Base-by-base conservation (phyloP, 352 stramenopile species). In the Elongisporangium anandrum region DNA sequence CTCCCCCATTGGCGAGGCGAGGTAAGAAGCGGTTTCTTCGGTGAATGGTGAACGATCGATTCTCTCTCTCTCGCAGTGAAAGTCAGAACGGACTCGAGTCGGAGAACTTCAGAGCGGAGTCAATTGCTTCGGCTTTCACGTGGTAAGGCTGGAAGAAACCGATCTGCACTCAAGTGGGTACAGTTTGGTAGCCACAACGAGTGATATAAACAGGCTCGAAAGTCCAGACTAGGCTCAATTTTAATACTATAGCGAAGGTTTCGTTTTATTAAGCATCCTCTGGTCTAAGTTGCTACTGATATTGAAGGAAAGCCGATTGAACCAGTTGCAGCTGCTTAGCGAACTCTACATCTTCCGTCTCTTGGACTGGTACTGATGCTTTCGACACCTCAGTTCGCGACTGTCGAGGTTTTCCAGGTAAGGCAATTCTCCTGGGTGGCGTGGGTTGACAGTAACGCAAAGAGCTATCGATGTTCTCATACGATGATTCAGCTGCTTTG, bases 251-350 rank as follows among this genome's bases (percentile, higher is more conserved):
- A 3, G 24, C n/a, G n/a, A n/a, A n/a, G n/a, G n/a, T n/a, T n/a
- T n/a, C n/a, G n/a, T n/a, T n/a, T n/a, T n/a, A 34, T 3, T 34
- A 34, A 8, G 4, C 24, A 34, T 34, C 3, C 24, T 34, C 24
- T 34, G 24, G 24, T 8, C 24, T 34, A 7, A 21, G 17, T 22
- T 19, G 20, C 45, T 38, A 54, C 39, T 20, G 29, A 45, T 64
- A 67, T 12, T 21, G 34, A n/a, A 38, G 60, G 29, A 83, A 83
- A 19, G 74, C 69, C 1, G 60, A 66, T 57, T 53, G 66, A 22
- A 83, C 72, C 53, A 77, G 59, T 24, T 75, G 61, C 21, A 80
- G 57, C 38, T 83, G 72, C 47, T 83, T 63, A 0, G 62, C 54
- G 21, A 81, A 52, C 52, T 70, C 52, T 9, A 15, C 53, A 10